A percentile compares a stretch with the other conserved stretches of the same genome.
Conservation (phyloP, 441 rosid species). For the Syzygium malaccense region DNA sequence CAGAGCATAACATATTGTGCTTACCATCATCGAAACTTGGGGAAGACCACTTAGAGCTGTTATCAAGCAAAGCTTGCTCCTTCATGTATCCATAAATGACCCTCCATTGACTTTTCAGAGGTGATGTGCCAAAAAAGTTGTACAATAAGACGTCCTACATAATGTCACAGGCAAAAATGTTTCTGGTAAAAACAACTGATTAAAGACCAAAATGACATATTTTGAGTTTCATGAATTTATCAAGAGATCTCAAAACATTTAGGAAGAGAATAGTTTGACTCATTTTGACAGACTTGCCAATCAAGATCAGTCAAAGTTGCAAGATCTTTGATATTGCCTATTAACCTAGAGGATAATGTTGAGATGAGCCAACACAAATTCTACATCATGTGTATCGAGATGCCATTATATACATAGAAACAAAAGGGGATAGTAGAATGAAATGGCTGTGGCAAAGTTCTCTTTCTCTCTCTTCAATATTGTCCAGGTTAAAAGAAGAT, state of each 20-base stretch:
- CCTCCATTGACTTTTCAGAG: neutral
- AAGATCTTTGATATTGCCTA: neutral
- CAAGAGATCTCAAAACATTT: too few species aligned
- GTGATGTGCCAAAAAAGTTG: neutral
- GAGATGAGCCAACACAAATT: neutral
- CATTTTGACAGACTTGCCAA: too few species aligned
- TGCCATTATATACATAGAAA: neutral
- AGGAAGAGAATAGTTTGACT: too few species aligned
- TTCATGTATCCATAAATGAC: neutral
- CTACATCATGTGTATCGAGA: neutral
- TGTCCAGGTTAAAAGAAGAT: too few species aligned
- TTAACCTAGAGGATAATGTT: neutral
- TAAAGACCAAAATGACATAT: too few species aligned
- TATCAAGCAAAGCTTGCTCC: conserved; percentile 21
- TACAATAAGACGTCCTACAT: neutral
- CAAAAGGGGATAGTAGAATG: neutral
- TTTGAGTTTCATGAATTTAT: too few species aligned
- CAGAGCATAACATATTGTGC: conserved; percentile 41
- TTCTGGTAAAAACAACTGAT: too few species aligned
- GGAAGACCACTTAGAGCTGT: neutral
- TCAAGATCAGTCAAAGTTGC: neutral
- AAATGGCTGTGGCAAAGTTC: too few species aligned
- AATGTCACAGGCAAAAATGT: neutral
- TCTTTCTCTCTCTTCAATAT: too few species aligned
- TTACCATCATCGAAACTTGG: conserved; percentile 24